Evolutionary conservation across 179 eudicot genomes (phyloP).

Genomic region (Sideroxylon spinosum): DNA sequence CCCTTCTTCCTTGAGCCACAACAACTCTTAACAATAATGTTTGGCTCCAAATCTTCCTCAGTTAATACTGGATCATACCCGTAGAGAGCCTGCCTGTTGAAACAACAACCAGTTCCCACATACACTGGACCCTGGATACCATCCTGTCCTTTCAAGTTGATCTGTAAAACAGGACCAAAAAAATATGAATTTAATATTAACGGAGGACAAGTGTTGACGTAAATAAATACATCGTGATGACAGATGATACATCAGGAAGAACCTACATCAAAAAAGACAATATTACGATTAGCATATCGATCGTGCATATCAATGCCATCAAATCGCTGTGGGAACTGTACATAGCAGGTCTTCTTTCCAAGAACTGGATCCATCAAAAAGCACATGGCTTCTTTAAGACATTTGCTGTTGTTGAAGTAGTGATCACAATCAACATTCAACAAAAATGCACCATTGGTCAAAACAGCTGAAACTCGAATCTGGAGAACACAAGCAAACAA

Average conservation of each 20-base stretch:
- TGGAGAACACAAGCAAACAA: slow-evolving; percentile 22
- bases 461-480: slow-evolving; percentile 92
- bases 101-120: slow-evolving; percentile 72
- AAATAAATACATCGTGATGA: neutral
- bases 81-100: slow-evolving; percentile 63
- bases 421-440: slow-evolving; percentile 93
- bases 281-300: slow-evolving; percentile 84
- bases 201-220: neutral
- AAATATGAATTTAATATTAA: neutral
- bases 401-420: slow-evolving; percentile 88
- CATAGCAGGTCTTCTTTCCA: slow-evolving; percentile 79
- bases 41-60: slow-evolving; percentile 43
- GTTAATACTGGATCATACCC: slow-evolving; percentile 58
- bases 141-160: slow-evolving; percentile 64
- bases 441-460: slow-evolving; percentile 78
- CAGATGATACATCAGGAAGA: neutral
- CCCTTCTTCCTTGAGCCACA: slow-evolving; percentile 45
- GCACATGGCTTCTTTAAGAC: slow-evolving; percentile 91
- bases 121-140: slow-evolving; percentile 73
- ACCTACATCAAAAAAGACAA: slow-evolving; percentile 87
- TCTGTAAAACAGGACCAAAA: slow-evolving; percentile 27
- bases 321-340: slow-evolving; percentile 84
- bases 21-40: slow-evolving; percentile 38
- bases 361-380: slow-evolving; percentile 82
- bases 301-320: slow-evolving; percentile 89